Conservation (phyloP, 2,329 filamentous ascomycete species). For the Aspergillus sp. region DNA sequence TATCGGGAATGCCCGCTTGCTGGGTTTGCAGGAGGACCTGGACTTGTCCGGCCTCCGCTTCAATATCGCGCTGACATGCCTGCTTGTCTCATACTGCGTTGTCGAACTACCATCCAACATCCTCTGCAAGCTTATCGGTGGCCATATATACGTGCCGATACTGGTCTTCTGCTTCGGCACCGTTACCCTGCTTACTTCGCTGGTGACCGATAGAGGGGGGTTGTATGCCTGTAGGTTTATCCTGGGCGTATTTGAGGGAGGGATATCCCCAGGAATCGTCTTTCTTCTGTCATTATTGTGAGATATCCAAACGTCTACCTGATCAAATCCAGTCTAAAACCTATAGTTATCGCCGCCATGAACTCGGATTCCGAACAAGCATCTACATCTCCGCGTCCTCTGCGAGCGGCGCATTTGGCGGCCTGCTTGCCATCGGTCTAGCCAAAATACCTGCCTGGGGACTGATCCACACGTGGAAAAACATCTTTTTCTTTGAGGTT, state of each 20-base stretch:
- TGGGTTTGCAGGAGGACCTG: slow-evolving; percentile 26
- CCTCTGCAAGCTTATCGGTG: slow-evolving; percentile 6
- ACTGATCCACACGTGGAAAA: slow-evolving; percentile 9
- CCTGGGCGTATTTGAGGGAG: slow-evolving; percentile 7
- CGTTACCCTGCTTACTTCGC: slow-evolving; percentile 5
- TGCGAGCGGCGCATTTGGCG: slow-evolving; percentile 13
- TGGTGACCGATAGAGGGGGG: not conserved
- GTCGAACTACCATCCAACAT: slow-evolving; percentile 11
- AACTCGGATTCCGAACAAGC: slow-evolving; percentile 11
- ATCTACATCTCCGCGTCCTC: slow-evolving; percentile 16
- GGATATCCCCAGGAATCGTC: slow-evolving; percentile 5
- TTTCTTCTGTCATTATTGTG: slow-evolving; percentile 11
- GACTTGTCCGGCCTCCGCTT: slow-evolving; percentile 29
- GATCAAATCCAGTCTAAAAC: not conserved
- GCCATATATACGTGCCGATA: slow-evolving; percentile 3
- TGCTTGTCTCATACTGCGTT: slow-evolving; percentile 2
- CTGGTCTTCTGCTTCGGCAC: slow-evolving; percentile 7
- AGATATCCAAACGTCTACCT: not conserved
- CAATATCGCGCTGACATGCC: slow-evolving; percentile 28
- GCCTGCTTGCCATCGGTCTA: slow-evolving; percentile 9
- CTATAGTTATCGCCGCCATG: slow-evolving; percentile 12
- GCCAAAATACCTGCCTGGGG: slow-evolving; percentile 6
- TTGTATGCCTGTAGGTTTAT: slow-evolving; percentile 8
- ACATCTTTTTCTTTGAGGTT: slow-evolving; percentile 16
- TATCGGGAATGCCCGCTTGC: slow-evolving; percentile 40